Evolutionary conservation across 2,329 filamentous ascomycete species (phyloP), one percentile per base, ranked within the genome.

Genomic region (Aspergillus calidoustus): DNA sequence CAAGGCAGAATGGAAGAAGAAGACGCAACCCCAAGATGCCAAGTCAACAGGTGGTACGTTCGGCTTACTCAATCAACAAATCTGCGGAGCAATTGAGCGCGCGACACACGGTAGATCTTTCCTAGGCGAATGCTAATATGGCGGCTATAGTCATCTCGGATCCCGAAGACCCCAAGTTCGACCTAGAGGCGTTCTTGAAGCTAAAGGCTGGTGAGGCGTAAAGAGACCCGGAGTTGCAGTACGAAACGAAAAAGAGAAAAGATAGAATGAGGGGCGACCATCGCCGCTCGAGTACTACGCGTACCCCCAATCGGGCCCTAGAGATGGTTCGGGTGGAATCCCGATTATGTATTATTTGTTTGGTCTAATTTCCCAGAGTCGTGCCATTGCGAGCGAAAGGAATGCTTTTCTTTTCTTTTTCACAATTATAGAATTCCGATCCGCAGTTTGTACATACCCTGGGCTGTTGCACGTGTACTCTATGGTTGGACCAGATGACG

Each of bases 1-100:
- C 69, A 97, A 96, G 88, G 87, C 89, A 63, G 93, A 95, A 81
- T 99, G 89, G 81, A 84, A 86, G 73, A 95, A 90, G 87, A 91
- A 90, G 85, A 89, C 87, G 74, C 69, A 79, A 66, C 85, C 86
- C 60, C 74, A 80, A 69, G 78, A 80, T 67, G 58, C 71, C 58
- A 76, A 79, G 71, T 66, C 72, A 69, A 69, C 74, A 67, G 76
- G 76, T 67, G 64, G 76, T 78, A 77, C 60, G 76, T 77, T 59
- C 74, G 57, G 51, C 19, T 22, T 22, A 19, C 47, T 43, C 28
- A 8, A 28, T 34, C 13, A 47, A 5, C 50, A 34, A 17, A 19
- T 15, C 13, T 38, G 23, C 28, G 25, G 15, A 51, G 54, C 30
- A 50, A 54, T 50, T 50, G 54, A 22, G 48, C 8, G 47, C 19